Base-by-base conservation (phyloP, 1,284 basidiomycete species). In the Afroboletus lepidellus region DNA sequence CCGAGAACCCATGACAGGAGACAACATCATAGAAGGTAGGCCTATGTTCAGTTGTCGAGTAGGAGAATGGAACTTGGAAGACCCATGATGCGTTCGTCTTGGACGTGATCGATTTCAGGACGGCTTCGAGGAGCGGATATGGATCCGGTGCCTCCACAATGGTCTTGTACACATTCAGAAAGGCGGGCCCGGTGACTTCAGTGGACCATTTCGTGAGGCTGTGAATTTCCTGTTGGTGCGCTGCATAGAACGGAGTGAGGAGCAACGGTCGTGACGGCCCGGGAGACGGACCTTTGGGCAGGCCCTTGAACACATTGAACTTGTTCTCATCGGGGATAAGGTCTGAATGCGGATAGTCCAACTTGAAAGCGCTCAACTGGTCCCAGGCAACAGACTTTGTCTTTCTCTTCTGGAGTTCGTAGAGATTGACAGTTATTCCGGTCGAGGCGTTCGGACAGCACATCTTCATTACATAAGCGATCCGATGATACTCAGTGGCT, bases 171-270 rank as follows among this genome's bases (percentile, higher is more conserved):
- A 95, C 86, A 61, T 87, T 91, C 29, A 98, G 76, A 71, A 99
- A 97, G 0, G 94, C 91, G 63, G 90, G 95, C 75, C 98, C 96
- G 2, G 94, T 89, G 16, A 81, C 73, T 67, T 97, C n/a, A n/a
- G n/a, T 98, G 29, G 88, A 91, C 8, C 96, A 86, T 59, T 92
- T 92, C 0, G 94, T 98, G 54, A 99, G 82, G 61, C 77, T 87
- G 74, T 99, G 96, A 56, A 99, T 98, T 73, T 98, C 96, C 8
- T 87, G 80, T 72, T 99, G 96, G 74, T 99, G 98, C 4, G 93
- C 94, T 92, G 29, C 42, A 8, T 16, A 23, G 9, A 12, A 36
- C 57, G 18, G 23, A 2, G 30, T 45, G 37, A 41, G 30, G 7
- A 4, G n/a, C 27, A 27, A 20, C 11, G 23, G 25, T n/a, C n/a